A percentile compares a stretch with the other conserved stretches of the same genome.
Conservation (phyloP, 108 stramenopile species). For the Fistulifera solaris region DNA sequence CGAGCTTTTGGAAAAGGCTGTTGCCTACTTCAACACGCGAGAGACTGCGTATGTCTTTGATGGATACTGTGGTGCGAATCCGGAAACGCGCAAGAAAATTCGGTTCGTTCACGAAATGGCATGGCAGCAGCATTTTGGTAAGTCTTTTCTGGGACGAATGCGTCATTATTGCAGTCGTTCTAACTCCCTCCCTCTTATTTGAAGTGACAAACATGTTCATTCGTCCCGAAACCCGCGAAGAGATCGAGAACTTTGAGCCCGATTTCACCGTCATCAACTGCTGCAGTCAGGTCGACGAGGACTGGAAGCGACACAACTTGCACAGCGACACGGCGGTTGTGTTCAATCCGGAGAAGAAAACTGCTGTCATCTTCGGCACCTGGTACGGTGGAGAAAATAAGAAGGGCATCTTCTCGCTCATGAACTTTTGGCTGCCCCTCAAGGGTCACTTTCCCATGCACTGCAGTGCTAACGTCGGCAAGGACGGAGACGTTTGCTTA, state of each 20-base stretch:
- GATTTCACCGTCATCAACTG: conserved; percentile 97
- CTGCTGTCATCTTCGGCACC: conserved; percentile 93
- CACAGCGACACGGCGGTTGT: conserved; percentile 93
- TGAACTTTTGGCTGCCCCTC: conserved; percentile 97
- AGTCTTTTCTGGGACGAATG: neutral
- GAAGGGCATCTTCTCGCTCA: conserved; percentile 97
- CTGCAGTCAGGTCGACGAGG: conserved; percentile 82
- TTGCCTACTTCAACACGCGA: conserved; percentile 79
- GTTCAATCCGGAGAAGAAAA: conserved; percentile 91
- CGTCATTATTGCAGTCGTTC: neutral
- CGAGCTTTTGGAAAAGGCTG: conserved; percentile 87
- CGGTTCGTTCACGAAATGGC: conserved; percentile 97
- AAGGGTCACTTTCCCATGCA: conserved; percentile 92
- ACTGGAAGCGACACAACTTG: conserved; percentile 85
- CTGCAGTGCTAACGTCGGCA: conserved; percentile 95
- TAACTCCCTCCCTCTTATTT: neutral
- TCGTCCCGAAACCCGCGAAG: conserved; percentile 64
- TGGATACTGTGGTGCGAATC: conserved; percentile 87
- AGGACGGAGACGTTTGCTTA: conserved; percentile 81
- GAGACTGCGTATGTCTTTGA: conserved; percentile 91
- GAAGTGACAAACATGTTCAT: conserved; percentile 95
- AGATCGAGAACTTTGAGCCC: conserved; percentile 78
- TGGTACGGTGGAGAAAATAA: conserved; percentile 99
- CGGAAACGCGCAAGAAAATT: conserved; percentile 74
- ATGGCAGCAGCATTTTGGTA: conserved; percentile 82